These are phyloP conservation scores for Suillus ampliporus DNA, from an alignment of 768 basidiomycete genomes.

Conservation along the genomic window DNA sequence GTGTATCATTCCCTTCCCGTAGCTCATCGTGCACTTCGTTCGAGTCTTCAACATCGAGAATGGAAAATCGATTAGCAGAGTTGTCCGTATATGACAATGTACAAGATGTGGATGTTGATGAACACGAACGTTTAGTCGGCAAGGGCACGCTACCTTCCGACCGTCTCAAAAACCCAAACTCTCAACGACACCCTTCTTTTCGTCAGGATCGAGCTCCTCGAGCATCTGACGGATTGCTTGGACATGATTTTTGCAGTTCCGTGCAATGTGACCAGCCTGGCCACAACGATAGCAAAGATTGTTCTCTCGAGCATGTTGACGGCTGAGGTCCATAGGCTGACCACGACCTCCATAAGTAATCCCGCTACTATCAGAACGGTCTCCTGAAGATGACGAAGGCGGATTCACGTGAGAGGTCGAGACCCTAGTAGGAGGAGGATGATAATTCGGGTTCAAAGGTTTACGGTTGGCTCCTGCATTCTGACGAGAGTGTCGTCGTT, in stretches of 20 bases:
- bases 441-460: too few relatives aligned
- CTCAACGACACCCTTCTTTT: background rate
- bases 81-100: too few relatives aligned
- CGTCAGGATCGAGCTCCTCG: background rate
- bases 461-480: background rate
- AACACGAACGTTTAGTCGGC: conserved; percentile 4
- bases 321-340: conserved; percentile 24
- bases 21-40: too few relatives aligned
- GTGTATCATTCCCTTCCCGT: too few relatives aligned
- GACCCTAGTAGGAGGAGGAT: too few relatives aligned
- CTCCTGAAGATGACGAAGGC: background rate
- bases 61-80: too few relatives aligned
- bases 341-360: conserved; percentile 18
- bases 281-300: conserved; percentile 13
- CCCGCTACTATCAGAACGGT: conserved; percentile 7
- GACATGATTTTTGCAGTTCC: background rate
- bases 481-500: background rate
- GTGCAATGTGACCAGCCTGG: background rate
- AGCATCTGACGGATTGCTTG: conserved; percentile 1
- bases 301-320: conserved; percentile 6
- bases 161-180: conserved; percentile 10
- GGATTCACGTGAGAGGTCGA: too few relatives aligned
- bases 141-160: conserved; percentile 8
- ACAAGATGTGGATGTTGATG: background rate
- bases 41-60: too few relatives aligned